These are phyloP conservation scores for Aureobasidium sp. DNA, from an alignment of 2,329 filamentous ascomycete genomes.

Conservation along the genomic window DNA sequence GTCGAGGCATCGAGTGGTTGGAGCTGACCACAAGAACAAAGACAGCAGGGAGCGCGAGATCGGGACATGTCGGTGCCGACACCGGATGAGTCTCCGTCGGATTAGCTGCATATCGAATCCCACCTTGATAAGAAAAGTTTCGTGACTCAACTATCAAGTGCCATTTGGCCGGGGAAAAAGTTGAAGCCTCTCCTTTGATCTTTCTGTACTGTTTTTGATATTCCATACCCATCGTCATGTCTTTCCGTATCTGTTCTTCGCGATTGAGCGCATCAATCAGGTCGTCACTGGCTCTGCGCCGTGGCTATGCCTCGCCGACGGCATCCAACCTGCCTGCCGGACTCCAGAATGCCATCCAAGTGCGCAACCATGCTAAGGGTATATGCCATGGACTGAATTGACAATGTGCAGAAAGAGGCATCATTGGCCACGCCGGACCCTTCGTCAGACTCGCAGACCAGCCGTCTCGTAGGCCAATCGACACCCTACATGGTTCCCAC, in stretches of 20 bases:
- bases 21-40: not conserved
- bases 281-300: slow-evolving; percentile 15
- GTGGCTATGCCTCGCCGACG: slow-evolving; percentile 32
- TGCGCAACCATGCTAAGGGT: slow-evolving; percentile 17
- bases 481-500: slow-evolving; percentile 91
- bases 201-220: not conserved
- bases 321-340: slow-evolving; percentile 35
- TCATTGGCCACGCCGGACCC: slow-evolving; percentile 64
- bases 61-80: not conserved
- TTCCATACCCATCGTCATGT: slow-evolving; percentile 16
- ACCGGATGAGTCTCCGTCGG: not conserved
- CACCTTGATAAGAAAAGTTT: slow-evolving; percentile 11
- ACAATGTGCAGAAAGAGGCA: slow-evolving; percentile 36
- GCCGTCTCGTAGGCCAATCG: slow-evolving; percentile 64
- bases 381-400: slow-evolving; percentile 9
- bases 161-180: not conserved
- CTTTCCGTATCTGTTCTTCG: slow-evolving; percentile 19
- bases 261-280: slow-evolving; percentile 20
- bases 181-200: not conserved
- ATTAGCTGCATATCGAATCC: not conserved
- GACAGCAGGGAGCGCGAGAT: not conserved
- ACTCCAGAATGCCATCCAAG: slow-evolving; percentile 35
- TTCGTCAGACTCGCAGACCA: slow-evolving; percentile 62
- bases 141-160: slow-evolving; percentile 1
- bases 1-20: not conserved